Conservation (phyloP, 129 eudicot species). For the Mikania micrantha region DNA sequence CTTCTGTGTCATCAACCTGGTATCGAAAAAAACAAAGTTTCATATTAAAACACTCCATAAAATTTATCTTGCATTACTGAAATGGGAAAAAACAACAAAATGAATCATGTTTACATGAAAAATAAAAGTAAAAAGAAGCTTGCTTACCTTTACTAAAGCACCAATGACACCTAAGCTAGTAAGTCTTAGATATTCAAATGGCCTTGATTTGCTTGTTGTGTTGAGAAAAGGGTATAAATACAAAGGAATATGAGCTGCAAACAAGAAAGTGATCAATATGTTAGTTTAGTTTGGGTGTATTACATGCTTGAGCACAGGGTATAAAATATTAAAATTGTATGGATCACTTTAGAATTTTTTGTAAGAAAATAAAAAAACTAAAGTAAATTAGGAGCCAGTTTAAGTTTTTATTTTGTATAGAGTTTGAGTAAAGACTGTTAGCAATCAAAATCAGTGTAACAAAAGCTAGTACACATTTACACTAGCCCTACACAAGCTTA, state of each 20-base stretch:
- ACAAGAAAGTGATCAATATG: conserved; percentile 1
- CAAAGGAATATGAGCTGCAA: conserved; percentile 88
- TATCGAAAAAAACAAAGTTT: conserved; percentile 7
- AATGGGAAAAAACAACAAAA: neutral
- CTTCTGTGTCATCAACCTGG: conserved; percentile 93
- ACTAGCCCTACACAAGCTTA: no score
- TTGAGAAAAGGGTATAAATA: conserved; percentile 88
- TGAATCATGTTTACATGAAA: neutral
- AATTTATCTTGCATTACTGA: neutral
- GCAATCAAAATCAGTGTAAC: neutral
- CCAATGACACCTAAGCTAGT: conserved; percentile 96
- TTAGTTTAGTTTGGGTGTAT: neutral
- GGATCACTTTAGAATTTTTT: no score
- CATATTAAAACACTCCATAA: neutral
- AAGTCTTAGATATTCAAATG: conserved; percentile 91
- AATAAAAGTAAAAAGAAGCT: neutral
- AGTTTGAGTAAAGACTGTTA: neutral
- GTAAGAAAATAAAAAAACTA: no score
- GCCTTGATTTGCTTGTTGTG: conserved; percentile 85
- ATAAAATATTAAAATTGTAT: neutral
- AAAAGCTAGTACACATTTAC: no score
- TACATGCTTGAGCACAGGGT: neutral
- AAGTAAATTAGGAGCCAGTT: neutral
- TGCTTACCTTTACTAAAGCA: conserved; percentile 81
- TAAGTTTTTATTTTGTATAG: neutral